A percentile compares a stretch with the other conserved stretches of the same genome.
These are phyloP conservation scores for Blastobotrys capitulatus DNA, from an alignment of 1,139 yeast species.

Conservation along the genomic window DNA sequence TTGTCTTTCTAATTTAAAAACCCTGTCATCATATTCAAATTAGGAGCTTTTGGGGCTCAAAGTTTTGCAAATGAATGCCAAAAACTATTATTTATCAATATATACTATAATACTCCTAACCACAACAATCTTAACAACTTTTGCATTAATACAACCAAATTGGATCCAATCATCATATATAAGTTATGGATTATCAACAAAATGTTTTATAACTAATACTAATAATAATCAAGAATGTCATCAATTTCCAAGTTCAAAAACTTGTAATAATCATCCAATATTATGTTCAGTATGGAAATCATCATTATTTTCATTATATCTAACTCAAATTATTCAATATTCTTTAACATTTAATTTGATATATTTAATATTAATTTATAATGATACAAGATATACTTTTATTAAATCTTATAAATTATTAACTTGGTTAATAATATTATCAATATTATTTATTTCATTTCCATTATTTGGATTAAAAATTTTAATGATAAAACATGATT, in stretches of 20 bases:
- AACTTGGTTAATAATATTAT: slow-evolving; percentile 12
- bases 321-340: slow-evolving; percentile 21
- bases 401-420: slow-evolving; percentile 22
- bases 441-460: slow-evolving; percentile 14
- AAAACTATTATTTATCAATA: too few relatives aligned
- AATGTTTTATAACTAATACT: too few relatives aligned
- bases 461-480: slow-evolving; percentile 17
- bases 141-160: not conserved
- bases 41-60: too few relatives aligned
- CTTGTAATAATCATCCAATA: not conserved
- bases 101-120: not conserved
- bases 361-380: not conserved
- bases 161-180: not conserved
- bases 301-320: slow-evolving; percentile 23
- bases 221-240: not conserved
- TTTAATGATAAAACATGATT: slow-evolving; percentile 15
- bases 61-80: too few relatives aligned
- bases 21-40: too few relatives aligned
- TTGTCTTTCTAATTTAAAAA: too few relatives aligned
- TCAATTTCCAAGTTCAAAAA: not conserved
- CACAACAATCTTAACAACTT: not conserved
- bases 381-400: slow-evolving; percentile 14
- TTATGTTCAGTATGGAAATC: slow-evolving; percentile 18
- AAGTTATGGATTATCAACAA: not conserved
- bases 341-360: slow-evolving; percentile 19